phyloP scores from a whole-genome alignment of 2,329 filamentous ascomycete genomes.

The Davidsoniella australis region DNA sequence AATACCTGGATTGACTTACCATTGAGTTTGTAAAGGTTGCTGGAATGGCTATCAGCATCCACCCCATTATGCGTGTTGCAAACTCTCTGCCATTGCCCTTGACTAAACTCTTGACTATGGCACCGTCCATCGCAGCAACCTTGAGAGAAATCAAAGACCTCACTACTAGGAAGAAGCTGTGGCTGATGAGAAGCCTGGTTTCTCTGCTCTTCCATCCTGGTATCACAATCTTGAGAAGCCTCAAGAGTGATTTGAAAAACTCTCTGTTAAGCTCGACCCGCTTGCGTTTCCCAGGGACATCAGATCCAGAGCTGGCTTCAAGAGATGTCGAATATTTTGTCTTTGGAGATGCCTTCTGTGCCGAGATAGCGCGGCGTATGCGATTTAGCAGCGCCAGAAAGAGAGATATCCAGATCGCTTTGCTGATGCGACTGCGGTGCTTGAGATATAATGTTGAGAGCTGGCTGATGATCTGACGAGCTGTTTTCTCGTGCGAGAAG shows the following conservation, averaged over 20 bases:
- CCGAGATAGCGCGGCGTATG: constrained; percentile 76
- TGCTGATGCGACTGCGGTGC: constrained; percentile 68
- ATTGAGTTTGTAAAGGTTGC: constrained; percentile 98
- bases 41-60: constrained; percentile 93
- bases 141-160: constrained; percentile 86
- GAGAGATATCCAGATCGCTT: constrained; percentile 67
- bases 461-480: constrained; percentile 47
- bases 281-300: constrained; percentile 35
- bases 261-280: constrained; percentile 89
- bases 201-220: constrained; percentile 85
- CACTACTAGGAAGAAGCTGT: constrained; percentile 82
- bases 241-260: constrained; percentile 55
- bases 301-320: no score
- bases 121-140: constrained; percentile 89
- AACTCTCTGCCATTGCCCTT: constrained; percentile 86
- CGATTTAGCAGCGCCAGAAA: constrained; percentile 69
- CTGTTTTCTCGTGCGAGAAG: constrained; percentile 36
- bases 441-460: constrained; percentile 58
- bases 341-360: constrained; percentile 48
- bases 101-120: constrained; percentile 80
- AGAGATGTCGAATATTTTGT: constrained; percentile 14
- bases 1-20: constrained; percentile 35
- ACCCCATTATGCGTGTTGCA: constrained; percentile 76
- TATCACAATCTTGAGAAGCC: constrained; percentile 70
- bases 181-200: constrained; percentile 67